Evolutionary conservation across 176 grass and related monocot species (phyloP).

Genomic region (Pontederia paniculata): DNA sequence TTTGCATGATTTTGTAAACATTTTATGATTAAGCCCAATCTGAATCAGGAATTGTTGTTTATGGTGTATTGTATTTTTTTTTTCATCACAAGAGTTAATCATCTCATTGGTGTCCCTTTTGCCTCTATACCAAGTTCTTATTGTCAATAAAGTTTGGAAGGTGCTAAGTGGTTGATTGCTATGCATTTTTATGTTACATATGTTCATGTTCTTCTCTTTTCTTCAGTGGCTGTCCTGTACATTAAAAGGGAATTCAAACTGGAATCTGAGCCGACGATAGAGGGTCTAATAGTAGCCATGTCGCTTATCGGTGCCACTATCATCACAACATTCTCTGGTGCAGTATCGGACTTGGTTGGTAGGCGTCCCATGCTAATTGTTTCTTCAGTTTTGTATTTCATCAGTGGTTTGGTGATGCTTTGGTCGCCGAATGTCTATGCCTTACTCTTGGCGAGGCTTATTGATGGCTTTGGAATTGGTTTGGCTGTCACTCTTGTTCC

Average conservation of each 20-base stretch:
- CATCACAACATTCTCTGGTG: slow-evolving; percentile 65
- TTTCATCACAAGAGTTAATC: no score
- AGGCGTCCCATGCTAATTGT: slow-evolving; percentile 78
- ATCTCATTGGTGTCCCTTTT: background rate
- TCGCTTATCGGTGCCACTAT: slow-evolving; percentile 84
- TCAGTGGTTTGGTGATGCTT: slow-evolving; percentile 74
- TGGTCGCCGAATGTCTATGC: slow-evolving; percentile 78
- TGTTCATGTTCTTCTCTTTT: no score
- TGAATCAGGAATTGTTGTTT: no score
- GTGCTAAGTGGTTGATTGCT: no score
- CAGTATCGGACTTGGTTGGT: slow-evolving; percentile 50
- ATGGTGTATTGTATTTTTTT: no score
- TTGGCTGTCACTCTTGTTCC: slow-evolving; percentile 80
- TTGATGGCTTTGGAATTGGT: slow-evolving; percentile 88
- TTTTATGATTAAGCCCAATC: no score
- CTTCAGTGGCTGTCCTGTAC: slow-evolving; percentile 67
- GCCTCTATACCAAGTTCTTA: no score
- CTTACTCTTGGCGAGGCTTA: slow-evolving; percentile 76
- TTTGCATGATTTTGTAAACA: no score
- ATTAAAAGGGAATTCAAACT: slow-evolving; percentile 88
- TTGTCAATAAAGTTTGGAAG: no score
- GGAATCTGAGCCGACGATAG: slow-evolving; percentile 59
- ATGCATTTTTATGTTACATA: no score
- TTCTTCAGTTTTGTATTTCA: slow-evolving; percentile 68
- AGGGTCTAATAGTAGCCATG: slow-evolving; percentile 87